Conservation (phyloP, 2,329 filamentous ascomycete species). For the Tolypocladium tundrense region DNA sequence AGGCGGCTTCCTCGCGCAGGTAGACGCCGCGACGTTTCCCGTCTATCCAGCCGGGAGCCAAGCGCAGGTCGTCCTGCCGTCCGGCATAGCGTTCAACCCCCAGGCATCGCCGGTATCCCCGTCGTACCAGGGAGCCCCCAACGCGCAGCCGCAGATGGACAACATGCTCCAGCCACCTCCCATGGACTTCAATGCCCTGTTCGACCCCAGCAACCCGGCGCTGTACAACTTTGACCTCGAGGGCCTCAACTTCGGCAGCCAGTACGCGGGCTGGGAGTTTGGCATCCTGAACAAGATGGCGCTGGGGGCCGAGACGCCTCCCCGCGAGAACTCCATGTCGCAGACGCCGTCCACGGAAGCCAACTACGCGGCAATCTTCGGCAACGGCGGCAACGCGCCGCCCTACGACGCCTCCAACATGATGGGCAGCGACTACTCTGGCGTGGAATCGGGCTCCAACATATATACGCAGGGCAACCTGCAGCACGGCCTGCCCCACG, state of each 20-base stretch:
- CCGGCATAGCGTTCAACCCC: slow-evolving; percentile 44
- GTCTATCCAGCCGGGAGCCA: slow-evolving; percentile 38
- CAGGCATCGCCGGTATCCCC: slow-evolving; percentile 68
- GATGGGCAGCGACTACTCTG: slow-evolving; percentile 43
- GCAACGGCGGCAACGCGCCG: slow-evolving; percentile 38
- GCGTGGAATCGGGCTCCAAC: slow-evolving; percentile 37
- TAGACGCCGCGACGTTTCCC: slow-evolving; percentile 35
- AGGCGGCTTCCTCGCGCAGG: slow-evolving; percentile 38
- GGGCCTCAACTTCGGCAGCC: slow-evolving; percentile 79
- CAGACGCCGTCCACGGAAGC: slow-evolving; percentile 26
- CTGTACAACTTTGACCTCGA: slow-evolving; percentile 95
- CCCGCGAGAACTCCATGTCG: slow-evolving; percentile 50
- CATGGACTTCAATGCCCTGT: slow-evolving; percentile 52
- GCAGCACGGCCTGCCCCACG: slow-evolving; percentile 53
- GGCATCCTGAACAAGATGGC: slow-evolving; percentile 95
- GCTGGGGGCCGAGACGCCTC: slow-evolving; percentile 59
- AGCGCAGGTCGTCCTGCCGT: slow-evolving; percentile 35
- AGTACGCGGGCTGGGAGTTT: slow-evolving; percentile 92
- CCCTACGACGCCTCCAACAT: slow-evolving; percentile 35
- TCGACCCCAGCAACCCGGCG: slow-evolving; percentile 85
- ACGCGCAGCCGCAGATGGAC: slow-evolving; percentile 35
- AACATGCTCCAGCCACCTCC: slow-evolving; percentile 39
- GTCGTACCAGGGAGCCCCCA: slow-evolving; percentile 50
- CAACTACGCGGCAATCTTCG: slow-evolving; percentile 36
- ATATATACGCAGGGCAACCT: slow-evolving; percentile 47